Conservation (phyloP, 305 asterid species). For the Fraxinus dipetala region DNA sequence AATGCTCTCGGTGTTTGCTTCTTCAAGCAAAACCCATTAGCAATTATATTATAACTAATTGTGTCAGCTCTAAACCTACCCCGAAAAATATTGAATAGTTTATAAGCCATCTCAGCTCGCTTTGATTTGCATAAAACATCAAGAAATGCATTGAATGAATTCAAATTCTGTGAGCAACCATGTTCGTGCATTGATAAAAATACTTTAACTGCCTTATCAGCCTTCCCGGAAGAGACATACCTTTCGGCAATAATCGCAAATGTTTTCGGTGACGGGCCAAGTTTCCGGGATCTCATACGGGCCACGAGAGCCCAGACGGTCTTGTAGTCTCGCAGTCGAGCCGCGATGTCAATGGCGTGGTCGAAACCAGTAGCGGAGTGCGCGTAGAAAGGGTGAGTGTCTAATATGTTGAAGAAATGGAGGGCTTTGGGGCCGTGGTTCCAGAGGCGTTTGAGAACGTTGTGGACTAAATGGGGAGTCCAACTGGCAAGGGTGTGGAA, state of each 20-base stretch:
- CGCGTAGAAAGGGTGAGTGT: conserved; percentile 50
- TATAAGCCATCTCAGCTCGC: conserved; percentile 69
- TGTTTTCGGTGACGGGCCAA: conserved; percentile 77
- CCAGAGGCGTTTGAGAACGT: conserved; percentile 81
- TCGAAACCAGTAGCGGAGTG: conserved; percentile 71
- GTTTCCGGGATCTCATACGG: conserved; percentile 51
- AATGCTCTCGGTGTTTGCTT: conserved; percentile 68
- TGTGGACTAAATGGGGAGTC: conserved; percentile 60
- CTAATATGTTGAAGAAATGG: conserved; percentile 67
- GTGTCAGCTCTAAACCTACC: conserved; percentile 67
- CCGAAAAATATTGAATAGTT: conserved; percentile 48
- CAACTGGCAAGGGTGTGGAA: conserved; percentile 42
- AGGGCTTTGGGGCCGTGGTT: conserved; percentile 95
- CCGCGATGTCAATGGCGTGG: conserved; percentile 74
- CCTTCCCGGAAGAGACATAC: conserved; percentile 72
- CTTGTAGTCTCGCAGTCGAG: conserved; percentile 69
- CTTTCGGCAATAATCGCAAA: conserved; percentile 77
- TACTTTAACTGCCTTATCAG: conserved; percentile 77
- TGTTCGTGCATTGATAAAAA: conserved; percentile 82
- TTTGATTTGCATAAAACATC: conserved; percentile 81
- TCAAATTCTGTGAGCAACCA: conserved; percentile 79
- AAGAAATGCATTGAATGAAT: conserved; percentile 67
- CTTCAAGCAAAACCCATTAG: conserved; percentile 75
- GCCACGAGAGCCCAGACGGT: conserved; percentile 59
- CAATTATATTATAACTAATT: conserved; percentile 65